Evolutionary conservation across 1,284 basidiomycete genomes (phyloP).

Genomic region (Bjerkandera adusta): DNA sequence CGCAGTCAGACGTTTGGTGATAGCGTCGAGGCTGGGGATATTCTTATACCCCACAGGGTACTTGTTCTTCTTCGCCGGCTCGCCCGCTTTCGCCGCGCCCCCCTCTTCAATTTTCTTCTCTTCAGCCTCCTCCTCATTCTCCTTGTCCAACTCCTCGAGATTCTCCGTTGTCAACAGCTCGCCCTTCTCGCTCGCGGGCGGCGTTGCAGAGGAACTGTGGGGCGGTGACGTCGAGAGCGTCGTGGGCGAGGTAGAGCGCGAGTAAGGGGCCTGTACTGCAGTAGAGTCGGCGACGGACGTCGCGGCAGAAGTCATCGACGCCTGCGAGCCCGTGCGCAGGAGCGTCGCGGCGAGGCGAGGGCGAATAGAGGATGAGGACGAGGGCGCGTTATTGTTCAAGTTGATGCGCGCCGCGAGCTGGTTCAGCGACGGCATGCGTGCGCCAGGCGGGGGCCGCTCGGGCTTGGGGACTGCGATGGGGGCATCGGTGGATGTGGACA

Average conservation of each 20-base stretch:
- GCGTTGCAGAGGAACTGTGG: constrained; percentile 34
- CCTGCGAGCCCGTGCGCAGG: constrained; percentile 62
- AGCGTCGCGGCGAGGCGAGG: constrained; percentile 73
- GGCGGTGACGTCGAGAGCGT: constrained; percentile 46
- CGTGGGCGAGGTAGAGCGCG: constrained; percentile 56
- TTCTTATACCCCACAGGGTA: constrained; percentile 78
- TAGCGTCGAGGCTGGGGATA: constrained; percentile 78
- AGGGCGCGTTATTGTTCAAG: constrained; percentile 35
- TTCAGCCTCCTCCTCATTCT: constrained; percentile 35
- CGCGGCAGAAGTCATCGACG: constrained; percentile 48
- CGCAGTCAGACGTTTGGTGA: constrained; percentile 69
- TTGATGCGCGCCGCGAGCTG: constrained; percentile 77
- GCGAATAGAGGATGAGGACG: constrained; percentile 42
- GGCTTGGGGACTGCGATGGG: constrained; percentile 37
- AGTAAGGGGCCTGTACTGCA: constrained; percentile 59
- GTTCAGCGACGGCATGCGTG: constrained; percentile 70
- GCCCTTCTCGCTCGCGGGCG: constrained; percentile 32
- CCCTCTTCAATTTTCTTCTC: constrained; percentile 21
- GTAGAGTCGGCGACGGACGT: constrained; percentile 57
- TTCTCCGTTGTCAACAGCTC: constrained; percentile 62
- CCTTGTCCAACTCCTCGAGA: constrained; percentile 56
- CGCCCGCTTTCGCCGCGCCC: constrained; percentile 23
- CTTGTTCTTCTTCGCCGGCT: constrained; percentile 41
- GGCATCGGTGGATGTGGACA: constrained; percentile 25
- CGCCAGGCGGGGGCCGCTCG: constrained; percentile 32